Evolutionary conservation across 2,329 filamentous ascomycete genomes (phyloP), one percentile per base, ranked within the genome.

Genomic region (Setomelanomma holmii): DNA sequence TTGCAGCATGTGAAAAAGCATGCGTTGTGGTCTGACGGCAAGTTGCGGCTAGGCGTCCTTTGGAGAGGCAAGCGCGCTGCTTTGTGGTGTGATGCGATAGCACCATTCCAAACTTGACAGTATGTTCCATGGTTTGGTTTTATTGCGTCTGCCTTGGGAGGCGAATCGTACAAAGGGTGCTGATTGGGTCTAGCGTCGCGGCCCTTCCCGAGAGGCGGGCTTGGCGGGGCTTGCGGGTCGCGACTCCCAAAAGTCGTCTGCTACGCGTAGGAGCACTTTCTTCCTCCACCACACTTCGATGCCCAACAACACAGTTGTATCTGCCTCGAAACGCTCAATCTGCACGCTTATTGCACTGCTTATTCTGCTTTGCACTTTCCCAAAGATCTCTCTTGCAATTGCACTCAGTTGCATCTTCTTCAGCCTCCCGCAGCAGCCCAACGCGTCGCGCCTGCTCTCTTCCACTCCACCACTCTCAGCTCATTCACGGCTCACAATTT

Each of bases 361-460:
- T 38, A 38, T 50, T 20, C 51, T 59, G 45, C 43, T 55, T 34
- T 50, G 34, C 40, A 40, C 36, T 33, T 34, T 49, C 24, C 34
- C 21, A 20, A 42, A 35, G 35, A 57, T 57, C 44, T 43, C 35
- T 36, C 24, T 34, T 19, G 45, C 53, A 53, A 40, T 50, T 47
- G 45, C 45, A 44, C 40, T 49, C 49, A 49, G 42, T 43, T 45
- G 48, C 45, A 39, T 39, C 42, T 46, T 33, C 16, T 24, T 27
- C 22, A 34, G 30, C 24, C 41, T 43, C 30, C 41, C 38, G 19
- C 49, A 50, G 43, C 47, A 40, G 33, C 38, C 33, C 59, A 47
- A 60, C 59, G 55, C 57, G 56, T 55, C 50, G 35, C 40, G 35
- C 21, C 50, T 56, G 51, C 53, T 53, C 44, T 24, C 47, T 41